Percentiles rank a stretch among this genome's conserved stretches.
Conservation (phyloP, 2,329 filamentous ascomycete genomes). For the Colletotrichum simmondsii region DNA sequence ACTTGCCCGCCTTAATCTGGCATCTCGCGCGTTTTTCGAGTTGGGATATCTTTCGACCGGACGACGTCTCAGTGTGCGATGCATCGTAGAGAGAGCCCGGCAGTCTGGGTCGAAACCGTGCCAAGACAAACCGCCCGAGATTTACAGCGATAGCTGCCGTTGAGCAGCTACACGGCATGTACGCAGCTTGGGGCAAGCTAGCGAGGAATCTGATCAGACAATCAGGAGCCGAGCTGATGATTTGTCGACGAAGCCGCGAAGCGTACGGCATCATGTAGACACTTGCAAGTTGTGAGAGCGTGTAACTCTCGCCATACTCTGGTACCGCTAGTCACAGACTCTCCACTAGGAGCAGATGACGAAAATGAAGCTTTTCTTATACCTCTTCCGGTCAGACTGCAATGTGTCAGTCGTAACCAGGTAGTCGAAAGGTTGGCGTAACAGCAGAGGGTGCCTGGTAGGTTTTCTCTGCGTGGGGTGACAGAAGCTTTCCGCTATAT, state of each 20-base stretch:
- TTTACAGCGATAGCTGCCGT: constrained; percentile 1
- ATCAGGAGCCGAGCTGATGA: neutral
- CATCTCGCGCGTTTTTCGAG: neutral
- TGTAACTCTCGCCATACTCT: neutral
- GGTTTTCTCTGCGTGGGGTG: neutral
- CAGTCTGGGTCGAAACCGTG: constrained; percentile 7
- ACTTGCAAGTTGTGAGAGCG: neutral
- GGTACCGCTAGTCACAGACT: neutral
- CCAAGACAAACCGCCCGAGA: neutral
- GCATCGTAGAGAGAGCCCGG: neutral
- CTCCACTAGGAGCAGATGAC: neutral
- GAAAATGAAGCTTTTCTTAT: neutral
- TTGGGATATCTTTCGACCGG: neutral
- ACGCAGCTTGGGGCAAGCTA: neutral
- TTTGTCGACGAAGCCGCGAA: neutral
- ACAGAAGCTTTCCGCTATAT: neutral
- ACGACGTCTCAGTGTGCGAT: neutral
- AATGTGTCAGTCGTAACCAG: neutral
- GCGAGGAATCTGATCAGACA: neutral
- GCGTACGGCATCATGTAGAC: neutral
- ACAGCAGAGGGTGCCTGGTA: neutral
- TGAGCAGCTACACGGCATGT: neutral
- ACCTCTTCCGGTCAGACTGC: neutral
- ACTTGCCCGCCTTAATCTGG: neutral
- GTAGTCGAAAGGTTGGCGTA: neutral